Evolutionary conservation across 2,329 filamentous ascomycete genomes (phyloP).

Genomic region (Aurifilum marmelostoma): DNA sequence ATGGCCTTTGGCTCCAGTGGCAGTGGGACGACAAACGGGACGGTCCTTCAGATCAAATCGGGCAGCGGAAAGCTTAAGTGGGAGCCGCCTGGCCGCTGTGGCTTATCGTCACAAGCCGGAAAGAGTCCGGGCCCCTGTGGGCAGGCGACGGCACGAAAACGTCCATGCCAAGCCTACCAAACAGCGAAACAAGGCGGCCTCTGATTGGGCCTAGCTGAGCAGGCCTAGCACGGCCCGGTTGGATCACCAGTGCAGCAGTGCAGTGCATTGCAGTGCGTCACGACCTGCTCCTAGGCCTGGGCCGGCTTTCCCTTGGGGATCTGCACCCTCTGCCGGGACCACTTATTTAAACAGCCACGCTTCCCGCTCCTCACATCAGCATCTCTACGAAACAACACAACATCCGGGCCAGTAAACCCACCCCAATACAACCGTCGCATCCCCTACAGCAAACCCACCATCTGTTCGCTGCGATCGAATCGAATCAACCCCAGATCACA

Average conservation of each 20-base stretch:
- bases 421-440: not conserved
- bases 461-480: not conserved
- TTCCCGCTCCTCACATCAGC: conserved; percentile 7
- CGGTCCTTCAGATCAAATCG: not conserved
- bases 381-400: not conserved
- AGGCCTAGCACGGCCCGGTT: not conserved
- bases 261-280: not conserved
- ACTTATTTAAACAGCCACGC: not conserved
- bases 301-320: not conserved
- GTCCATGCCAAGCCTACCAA: not conserved
- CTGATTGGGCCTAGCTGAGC: not conserved
- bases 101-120: not conserved
- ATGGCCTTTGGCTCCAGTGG: too few relatives aligned
- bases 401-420: not conserved
- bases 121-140: not conserved
- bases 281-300: not conserved
- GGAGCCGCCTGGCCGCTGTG: not conserved
- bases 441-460: not conserved
- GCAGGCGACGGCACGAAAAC: not conserved
- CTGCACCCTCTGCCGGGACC: not conserved
- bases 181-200: not conserved
- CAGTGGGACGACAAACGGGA: not conserved
- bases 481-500: not conserved
- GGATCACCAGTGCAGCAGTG: not conserved
- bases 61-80: not conserved